Conservation (phyloP, 192 early-diverging fungal genomes). For the Podila verticillata region DNA sequence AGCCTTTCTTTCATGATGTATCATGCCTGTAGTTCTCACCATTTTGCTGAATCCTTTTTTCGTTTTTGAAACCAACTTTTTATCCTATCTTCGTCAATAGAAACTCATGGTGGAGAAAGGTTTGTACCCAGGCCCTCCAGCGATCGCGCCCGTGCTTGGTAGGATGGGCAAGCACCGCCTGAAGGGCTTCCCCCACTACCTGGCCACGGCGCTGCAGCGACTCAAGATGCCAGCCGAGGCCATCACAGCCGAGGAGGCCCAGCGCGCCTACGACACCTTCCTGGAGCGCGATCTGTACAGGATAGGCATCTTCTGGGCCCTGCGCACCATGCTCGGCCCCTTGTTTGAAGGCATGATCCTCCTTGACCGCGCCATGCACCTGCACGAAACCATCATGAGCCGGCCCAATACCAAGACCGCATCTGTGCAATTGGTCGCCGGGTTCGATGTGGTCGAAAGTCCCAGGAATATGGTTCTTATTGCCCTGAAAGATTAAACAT, state of each 20-base stretch:
- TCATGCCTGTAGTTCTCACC: too few species aligned
- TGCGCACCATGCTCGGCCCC: conserved; percentile 77
- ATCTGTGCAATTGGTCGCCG: conserved; percentile 61
- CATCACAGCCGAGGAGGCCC: conserved; percentile 54
- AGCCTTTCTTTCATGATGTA: not conserved
- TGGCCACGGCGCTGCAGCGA: conserved; percentile 65
- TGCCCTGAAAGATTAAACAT: conserved; percentile 52
- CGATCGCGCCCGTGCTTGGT: conserved; percentile 66
- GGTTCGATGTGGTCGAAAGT: conserved; percentile 69
- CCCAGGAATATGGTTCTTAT: conserved; percentile 76
- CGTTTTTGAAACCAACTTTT: too few species aligned
- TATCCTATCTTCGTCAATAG: too few species aligned
- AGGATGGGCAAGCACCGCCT: conserved; percentile 63
- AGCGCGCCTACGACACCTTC: conserved; percentile 46
- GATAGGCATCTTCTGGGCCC: conserved; percentile 85
- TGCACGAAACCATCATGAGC: conserved; percentile 61
- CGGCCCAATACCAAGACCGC: conserved; percentile 13
- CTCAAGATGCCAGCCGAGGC: conserved; percentile 53
- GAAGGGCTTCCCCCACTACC: conserved; percentile 63
- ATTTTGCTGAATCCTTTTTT: too few species aligned
- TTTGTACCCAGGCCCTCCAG: conserved; percentile 48
- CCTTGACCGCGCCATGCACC: conserved; percentile 76
- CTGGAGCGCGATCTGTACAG: conserved; percentile 45
- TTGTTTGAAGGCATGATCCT: conserved; percentile 82
- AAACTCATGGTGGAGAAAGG: conserved; percentile 68